Evolutionary conservation across 2,329 filamentous ascomycete genomes (phyloP).

Genomic region (Bretziella fagacearum): DNA sequence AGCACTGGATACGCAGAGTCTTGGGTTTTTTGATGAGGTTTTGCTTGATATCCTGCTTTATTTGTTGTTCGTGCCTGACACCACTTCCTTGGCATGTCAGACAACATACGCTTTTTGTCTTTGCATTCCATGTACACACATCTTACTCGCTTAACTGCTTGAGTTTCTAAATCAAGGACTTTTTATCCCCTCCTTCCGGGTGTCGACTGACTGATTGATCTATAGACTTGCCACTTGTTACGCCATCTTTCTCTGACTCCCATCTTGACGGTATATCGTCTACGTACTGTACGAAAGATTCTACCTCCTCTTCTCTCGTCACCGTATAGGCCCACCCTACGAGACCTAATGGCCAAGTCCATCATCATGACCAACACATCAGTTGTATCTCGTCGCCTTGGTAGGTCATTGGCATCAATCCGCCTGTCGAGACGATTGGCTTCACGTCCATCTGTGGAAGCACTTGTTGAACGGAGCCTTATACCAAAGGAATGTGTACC

Average conservation of each 20-base stretch:
- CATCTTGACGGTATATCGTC: slow-evolving; percentile 45
- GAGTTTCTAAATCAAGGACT: no score
- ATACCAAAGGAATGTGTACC: slow-evolving; percentile 47
- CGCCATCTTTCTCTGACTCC: slow-evolving; percentile 45
- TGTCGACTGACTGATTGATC: background rate
- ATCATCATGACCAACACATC: slow-evolving; percentile 53
- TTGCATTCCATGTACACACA: no score
- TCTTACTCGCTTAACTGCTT: no score
- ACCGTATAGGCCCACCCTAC: slow-evolving; percentile 39
- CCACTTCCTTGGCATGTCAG: no score
- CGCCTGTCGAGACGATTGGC: slow-evolving; percentile 45
- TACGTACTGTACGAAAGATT: slow-evolving; percentile 36
- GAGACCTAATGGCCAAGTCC: slow-evolving; percentile 43
- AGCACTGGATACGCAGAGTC: no score
- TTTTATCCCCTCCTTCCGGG: no score
- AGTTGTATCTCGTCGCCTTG: slow-evolving; percentile 45
- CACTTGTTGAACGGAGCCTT: slow-evolving; percentile 45
- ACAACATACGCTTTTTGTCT: no score
- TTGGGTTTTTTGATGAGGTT: no score
- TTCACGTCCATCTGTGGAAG: slow-evolving; percentile 39
- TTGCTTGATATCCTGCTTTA: no score
- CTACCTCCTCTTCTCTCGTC: slow-evolving; percentile 40
- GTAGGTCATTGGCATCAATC: slow-evolving; percentile 47
- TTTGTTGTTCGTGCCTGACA: no score
- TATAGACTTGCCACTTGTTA: slow-evolving; percentile 43